Conservation (phyloP, 257 asterid genomes). For the Lycium ferocissimum region DNA sequence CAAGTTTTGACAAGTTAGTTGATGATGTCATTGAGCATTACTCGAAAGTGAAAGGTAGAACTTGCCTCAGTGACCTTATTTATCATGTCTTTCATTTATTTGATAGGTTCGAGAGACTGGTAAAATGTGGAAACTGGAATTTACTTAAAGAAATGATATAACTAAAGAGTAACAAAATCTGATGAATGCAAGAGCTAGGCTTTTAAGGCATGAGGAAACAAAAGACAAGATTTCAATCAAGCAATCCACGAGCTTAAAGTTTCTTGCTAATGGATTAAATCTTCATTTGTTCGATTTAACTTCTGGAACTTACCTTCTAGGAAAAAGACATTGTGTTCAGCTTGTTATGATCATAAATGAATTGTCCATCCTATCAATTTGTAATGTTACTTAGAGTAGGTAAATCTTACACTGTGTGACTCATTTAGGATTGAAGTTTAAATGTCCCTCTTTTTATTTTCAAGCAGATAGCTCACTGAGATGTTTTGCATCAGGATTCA, state of each 20-base stretch:
- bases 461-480: background rate
- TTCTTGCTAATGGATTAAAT: background rate
- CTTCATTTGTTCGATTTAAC: background rate
- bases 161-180: background rate
- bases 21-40: constrained; percentile 65
- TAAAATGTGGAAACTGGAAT: background rate
- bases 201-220: background rate
- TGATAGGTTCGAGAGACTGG: background rate
- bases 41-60: constrained; percentile 57
- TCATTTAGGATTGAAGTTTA: background rate
- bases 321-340: background rate
- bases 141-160: background rate
- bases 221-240: background rate
- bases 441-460: background rate
- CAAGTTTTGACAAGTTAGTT: constrained; percentile 60
- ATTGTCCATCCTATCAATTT: background rate
- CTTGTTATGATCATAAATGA: background rate
- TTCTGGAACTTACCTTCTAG: background rate
- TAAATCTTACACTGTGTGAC: background rate
- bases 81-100: background rate
- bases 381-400: background rate
- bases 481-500: background rate
- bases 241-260: background rate
- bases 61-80: background rate
- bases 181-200: constrained; percentile 1